A percentile compares a stretch with the other conserved stretches of the same genome.
These are phyloP conservation scores for Nitzschia sp. DNA, from an alignment of 108 stramenopile genomes.

Conservation along the genomic window DNA sequence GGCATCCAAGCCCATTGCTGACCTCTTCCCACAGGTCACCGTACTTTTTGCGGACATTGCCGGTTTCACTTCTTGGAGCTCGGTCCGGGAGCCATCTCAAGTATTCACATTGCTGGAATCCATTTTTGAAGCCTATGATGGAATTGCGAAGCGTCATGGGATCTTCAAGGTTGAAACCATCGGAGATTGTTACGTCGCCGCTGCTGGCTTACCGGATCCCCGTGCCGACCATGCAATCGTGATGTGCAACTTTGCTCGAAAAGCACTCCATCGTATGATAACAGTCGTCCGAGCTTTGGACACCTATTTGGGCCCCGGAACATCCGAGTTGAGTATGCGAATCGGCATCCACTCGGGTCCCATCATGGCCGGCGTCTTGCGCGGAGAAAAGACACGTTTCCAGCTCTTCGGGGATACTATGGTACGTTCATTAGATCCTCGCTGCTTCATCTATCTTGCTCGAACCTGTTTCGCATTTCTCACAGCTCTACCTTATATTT, in stretches of 20 bases:
- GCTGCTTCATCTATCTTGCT: no score
- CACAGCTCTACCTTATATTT: no score
- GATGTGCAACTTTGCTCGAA: constrained; percentile 24
- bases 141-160: neutral
- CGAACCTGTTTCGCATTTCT: no score
- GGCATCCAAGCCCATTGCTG: constrained; percentile 15
- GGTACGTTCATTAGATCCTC: no score
- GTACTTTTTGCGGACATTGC: constrained; percentile 24
- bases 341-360: constrained; percentile 33
- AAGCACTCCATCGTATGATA: constrained; percentile 6
- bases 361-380: constrained; percentile 23
- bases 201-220: constrained; percentile 13
- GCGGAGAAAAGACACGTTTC: constrained; percentile 24
- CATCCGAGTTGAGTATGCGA: constrained; percentile 5
- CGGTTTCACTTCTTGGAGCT: constrained; percentile 18
- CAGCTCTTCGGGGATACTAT: constrained; percentile 19
- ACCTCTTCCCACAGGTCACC: constrained; percentile 12
- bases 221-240: constrained; percentile 19
- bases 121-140: constrained; percentile 12
- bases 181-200: constrained; percentile 27
- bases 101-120: constrained; percentile 16
- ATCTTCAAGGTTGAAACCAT: constrained; percentile 18
- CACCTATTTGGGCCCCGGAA: constrained; percentile 16
- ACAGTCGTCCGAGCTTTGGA: constrained; percentile 13
- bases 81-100: constrained; percentile 15